Base-by-base conservation (phyloP, 768 basidiomycete species). In the Saitozyma sp. region DNA sequence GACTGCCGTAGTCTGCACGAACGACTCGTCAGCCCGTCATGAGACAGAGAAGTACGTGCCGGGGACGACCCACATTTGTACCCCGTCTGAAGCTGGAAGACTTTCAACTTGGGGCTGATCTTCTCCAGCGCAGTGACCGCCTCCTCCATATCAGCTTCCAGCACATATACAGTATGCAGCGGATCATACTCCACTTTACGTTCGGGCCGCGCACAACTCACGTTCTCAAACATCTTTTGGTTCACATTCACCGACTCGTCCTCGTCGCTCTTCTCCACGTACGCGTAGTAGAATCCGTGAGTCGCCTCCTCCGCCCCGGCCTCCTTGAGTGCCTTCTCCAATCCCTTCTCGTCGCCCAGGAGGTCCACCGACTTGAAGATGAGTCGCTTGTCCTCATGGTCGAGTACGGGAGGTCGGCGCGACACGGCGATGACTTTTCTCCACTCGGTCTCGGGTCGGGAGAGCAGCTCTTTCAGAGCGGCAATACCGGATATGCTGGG, bases 171-270 rank as follows among this genome's bases (percentile, higher is more conserved):
- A 75, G 72, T 60, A 75, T 66, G 19, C 70, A 70, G 66, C 58
- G 59, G 39, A 64, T 61, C 45, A 62, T 69, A 59, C 64, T 66
- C 38, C 67, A 67, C 56, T 48, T 58, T 62, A 57, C 61, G 6
- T 73, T 73, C 56, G 29, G 29, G 29, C 29, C 29, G 5, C 5
- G 29, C 29, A 29, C 29, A 29, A 70, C 63, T 17, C 56, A 70
- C 38, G 66, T 71, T 50, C 66, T 71, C 56, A 71, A 67, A 58
- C 70, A 71, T 42, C 69, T 75, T n/a, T 71, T 71, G 1, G 65
- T 63, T 40, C 66, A 66, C 54, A 71, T 62, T 14, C 67, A 68
- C 43, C 57, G 55, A 58, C 70, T 73, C 37, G 51, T 66, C 38
- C 10, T 59, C 40, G 59, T 75, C n/a, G 54, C 67, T 40, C 9